Percentiles rank a stretch among this genome's conserved stretches.
phyloP scores from a whole-genome alignment of 495 filamentous ascomycete genomes.

The Rusavskia elegans region DNA sequence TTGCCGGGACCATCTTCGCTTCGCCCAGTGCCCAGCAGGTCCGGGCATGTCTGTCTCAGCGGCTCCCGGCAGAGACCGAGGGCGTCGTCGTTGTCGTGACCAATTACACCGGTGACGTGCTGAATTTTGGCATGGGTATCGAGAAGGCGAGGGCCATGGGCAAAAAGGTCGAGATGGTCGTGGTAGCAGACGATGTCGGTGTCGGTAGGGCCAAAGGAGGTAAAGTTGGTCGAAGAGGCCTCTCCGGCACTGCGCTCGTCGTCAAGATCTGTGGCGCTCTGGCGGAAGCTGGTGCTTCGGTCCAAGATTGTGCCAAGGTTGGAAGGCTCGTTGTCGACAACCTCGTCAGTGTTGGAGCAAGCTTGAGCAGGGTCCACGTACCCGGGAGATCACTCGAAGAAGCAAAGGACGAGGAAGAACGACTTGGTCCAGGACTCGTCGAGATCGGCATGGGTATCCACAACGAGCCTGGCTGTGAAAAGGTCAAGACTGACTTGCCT shows the following conservation, averaged over 20 bases:
- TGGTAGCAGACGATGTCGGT: slow-evolving; percentile 91
- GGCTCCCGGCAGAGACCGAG: slow-evolving; percentile 45
- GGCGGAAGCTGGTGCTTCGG: slow-evolving; percentile 49
- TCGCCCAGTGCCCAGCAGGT: slow-evolving; percentile 79
- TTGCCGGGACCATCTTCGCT: slow-evolving; percentile 89
- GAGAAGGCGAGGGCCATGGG: slow-evolving; percentile 82
- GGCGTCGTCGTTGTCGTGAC: slow-evolving; percentile 59
- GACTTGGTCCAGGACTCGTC: slow-evolving; percentile 26
- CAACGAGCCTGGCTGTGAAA: slow-evolving; percentile 78
- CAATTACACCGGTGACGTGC: slow-evolving; percentile 63
- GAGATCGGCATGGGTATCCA: slow-evolving; percentile 99
- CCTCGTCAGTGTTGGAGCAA: slow-evolving; percentile 72
- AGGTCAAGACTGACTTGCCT: slow-evolving; percentile 47
- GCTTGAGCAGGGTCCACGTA: slow-evolving; percentile 80
- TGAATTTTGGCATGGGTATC: slow-evolving; percentile 89
- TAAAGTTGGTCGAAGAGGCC: slow-evolving; percentile 82
- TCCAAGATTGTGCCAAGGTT: slow-evolving; percentile 54
- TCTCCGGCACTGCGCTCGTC: slow-evolving; percentile 80
- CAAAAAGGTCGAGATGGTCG: slow-evolving; percentile 73
- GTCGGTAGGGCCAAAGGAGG: slow-evolving; percentile 71
- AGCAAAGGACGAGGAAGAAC: slow-evolving; percentile 44
- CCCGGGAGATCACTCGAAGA: slow-evolving; percentile 49
- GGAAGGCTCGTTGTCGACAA: slow-evolving; percentile 60
- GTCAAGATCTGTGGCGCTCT: slow-evolving; percentile 80
- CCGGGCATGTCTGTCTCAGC: slow-evolving; percentile 52